Evolutionary conservation across 2,329 filamentous ascomycete species (phyloP), one percentile per base, ranked within the genome.

Genomic region (Sarocladiaceae sp.): DNA sequence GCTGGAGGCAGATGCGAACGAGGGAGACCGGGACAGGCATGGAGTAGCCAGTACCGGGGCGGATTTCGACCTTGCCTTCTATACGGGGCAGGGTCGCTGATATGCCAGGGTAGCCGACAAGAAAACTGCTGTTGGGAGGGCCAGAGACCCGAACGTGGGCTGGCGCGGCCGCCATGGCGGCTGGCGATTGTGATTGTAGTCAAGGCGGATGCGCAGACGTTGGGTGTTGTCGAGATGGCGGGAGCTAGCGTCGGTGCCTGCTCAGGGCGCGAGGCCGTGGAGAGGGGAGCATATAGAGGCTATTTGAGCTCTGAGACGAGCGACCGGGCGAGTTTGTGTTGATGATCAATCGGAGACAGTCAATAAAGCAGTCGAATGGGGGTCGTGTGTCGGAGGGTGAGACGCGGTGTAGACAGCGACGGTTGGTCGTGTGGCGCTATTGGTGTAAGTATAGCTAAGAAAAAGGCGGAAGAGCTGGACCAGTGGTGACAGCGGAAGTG

Each of bases 41-140:
- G 15, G 89, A 91, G 57, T 85, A 83, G 49, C 93, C 91, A 50
- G 83, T 76, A 45, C 82, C 82, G 33, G 93, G 93, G 48, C 93
- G 82, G 56, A 98, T 93, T 69, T 97, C 93, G 61, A 98, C 93
- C 63, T 93, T 95, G 57, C 93, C 93, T 73, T 96, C 91, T 69
- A 98, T 91, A 61, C 93, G 86, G 58, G 93, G 93, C 88, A 96
- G 68, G 29, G 93, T 98, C 58, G 93, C 93, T 45, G 91, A 96
- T 66, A 98, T 97, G 55, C 93, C 93, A 45, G 93, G 93, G 66
- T 97, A 98, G 56, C 93, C 93, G 55, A 97, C 88, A 52, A 97
- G 76, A 63, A 95, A 96, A 69, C 87, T 93, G 69, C 88, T 93
- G 70, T 98, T 98, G 56, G 93, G 90, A 62, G 90, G 90, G 62